Percentiles rank a stretch among this genome's conserved stretches.
These are phyloP conservation scores for Candolleomyces aberdarensis DNA, from an alignment of 768 basidiomycete species.

Conservation along the genomic window DNA sequence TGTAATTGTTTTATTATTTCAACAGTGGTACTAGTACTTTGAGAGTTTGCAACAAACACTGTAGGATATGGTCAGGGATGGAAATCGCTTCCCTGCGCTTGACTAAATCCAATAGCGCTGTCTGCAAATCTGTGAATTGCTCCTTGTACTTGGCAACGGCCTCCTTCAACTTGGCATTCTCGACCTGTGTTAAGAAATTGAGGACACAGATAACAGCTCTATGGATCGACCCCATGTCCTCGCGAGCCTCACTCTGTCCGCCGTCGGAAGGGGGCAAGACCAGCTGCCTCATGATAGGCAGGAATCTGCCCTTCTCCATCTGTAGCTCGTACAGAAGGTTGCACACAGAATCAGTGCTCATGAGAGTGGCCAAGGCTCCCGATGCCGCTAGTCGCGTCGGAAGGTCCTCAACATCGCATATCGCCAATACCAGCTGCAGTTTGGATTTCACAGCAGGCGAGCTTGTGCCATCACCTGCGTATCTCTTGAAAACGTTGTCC, in stretches of 20 bases:
- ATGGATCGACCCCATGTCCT: constrained; percentile 66
- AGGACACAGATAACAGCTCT: constrained; percentile 74
- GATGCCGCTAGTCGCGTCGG: constrained; percentile 87
- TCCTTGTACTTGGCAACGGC: constrained; percentile 44
- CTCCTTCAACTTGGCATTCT: constrained; percentile 31
- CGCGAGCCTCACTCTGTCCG: constrained; percentile 29
- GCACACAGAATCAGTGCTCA: constrained; percentile 59
- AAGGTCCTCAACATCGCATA: constrained; percentile 84
- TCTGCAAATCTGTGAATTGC: constrained; percentile 48
- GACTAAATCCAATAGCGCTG: constrained; percentile 48
- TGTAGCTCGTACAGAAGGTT: constrained; percentile 60
- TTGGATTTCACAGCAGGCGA: constrained; percentile 49
- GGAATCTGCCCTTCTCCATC: constrained; percentile 56
- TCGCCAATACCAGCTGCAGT: constrained; percentile 77
- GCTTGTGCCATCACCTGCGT: constrained; percentile 45
- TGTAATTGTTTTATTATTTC: neutral
- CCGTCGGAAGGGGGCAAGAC: constrained; percentile 20
- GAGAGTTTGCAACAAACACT: constrained; percentile 23
- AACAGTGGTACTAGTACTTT: constrained; percentile 1
- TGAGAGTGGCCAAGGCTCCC: constrained; percentile 83
- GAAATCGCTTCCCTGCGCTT: constrained; percentile 39
- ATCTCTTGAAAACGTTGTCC: constrained; percentile 72
- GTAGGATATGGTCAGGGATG: constrained; percentile 50
- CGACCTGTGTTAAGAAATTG: constrained; percentile 54
- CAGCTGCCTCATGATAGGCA: constrained; percentile 60